Percentiles rank a stretch among this genome's conserved stretches.
Evolutionary conservation across 2,329 filamentous ascomycete species (phyloP).

Genomic region (Colletotrichum truncatum): DNA sequence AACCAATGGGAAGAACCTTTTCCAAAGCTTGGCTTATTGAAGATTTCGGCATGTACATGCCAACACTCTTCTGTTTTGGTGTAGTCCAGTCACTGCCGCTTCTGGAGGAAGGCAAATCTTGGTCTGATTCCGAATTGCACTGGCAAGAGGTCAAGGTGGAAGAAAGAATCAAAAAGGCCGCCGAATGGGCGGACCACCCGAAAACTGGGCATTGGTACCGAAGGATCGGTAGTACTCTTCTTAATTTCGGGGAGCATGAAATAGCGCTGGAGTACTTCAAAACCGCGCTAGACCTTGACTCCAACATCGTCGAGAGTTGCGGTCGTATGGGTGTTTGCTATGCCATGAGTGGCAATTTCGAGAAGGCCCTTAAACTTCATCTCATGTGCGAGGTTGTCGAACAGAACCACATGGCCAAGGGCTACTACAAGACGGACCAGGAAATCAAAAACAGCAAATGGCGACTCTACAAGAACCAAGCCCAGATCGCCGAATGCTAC

Average conservation of each 20-base stretch:
- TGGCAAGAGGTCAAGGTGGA: conserved; percentile 47
- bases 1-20: conserved; percentile 49
- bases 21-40: conserved; percentile 48
- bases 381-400: conserved; percentile 48
- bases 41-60: conserved; percentile 45
- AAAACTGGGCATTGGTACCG: conserved; percentile 48
- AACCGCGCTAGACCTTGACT: conserved; percentile 45
- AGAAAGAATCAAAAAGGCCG: conserved; percentile 45
- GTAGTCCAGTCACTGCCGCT: conserved; percentile 52
- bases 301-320: conserved; percentile 46
- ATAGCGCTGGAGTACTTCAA: conserved; percentile 47
- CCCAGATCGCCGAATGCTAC: conserved; percentile 48
- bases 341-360: conserved; percentile 44
- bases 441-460: conserved; percentile 43
- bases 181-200: conserved; percentile 45
- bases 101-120: conserved; percentile 47
- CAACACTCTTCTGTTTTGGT: conserved; percentile 52
- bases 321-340: conserved; percentile 53
- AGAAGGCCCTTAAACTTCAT: conserved; percentile 44
- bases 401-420: conserved; percentile 38
- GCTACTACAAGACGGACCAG: conserved; percentile 33
- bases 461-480: conserved; percentile 51
- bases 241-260: conserved; percentile 45
- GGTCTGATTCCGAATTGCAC: conserved; percentile 45
- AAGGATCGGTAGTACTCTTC: conserved; percentile 50